Base-by-base conservation (phyloP, 257 asterid genomes). In the Schizonepeta tenuifolia region DNA sequence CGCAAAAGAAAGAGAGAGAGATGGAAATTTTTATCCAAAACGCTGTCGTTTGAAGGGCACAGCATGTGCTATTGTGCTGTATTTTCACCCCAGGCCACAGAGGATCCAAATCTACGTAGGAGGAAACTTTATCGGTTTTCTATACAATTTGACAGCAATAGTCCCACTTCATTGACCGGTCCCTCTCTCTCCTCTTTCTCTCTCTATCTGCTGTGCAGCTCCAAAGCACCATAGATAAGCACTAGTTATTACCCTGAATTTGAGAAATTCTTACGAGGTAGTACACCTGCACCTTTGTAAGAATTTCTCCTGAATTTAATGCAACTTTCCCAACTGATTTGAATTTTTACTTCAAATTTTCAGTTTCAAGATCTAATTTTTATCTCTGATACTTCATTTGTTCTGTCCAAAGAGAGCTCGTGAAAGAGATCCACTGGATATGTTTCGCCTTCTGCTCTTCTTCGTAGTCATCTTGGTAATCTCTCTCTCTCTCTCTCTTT, bases 401-500 rank as follows among this genome's bases (percentile, higher is more conserved):
- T 67, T 56, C 35, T 50, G 36, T 57, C 40, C 67, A 20, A 65
- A 71, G 43, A 38, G 66, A 74, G 80, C 49, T 64, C 65, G 7
- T 35, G 18, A 47, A 6, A 83, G 67, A 74, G 78, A 83, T 80
- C 84, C 61, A 74, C 75, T 56, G 31, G 40, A 41, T 62, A 80
- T 83, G 87, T 67, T 71, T 77, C 83, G 83, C 57, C 62, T 57
- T 58, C 71, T 72, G 65, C 75, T 79, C 73, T 72, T 54, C 77
- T 31, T 63, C 77, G 5, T 77, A 62, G 50, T 47, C 70, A 7
- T 80, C 46, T 64, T 68, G 83, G 87, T 83, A 74, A 47, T 14
- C 62, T 33, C 72, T 44, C 50, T 65, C 49, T 46, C 58, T 38
- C 38, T 51, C 26, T 14, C 62, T 38, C 17, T 22, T 28, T 13